phyloP scores from a whole-genome alignment of 805 yeast species.

The Saccharomyces paradoxus region DNA sequence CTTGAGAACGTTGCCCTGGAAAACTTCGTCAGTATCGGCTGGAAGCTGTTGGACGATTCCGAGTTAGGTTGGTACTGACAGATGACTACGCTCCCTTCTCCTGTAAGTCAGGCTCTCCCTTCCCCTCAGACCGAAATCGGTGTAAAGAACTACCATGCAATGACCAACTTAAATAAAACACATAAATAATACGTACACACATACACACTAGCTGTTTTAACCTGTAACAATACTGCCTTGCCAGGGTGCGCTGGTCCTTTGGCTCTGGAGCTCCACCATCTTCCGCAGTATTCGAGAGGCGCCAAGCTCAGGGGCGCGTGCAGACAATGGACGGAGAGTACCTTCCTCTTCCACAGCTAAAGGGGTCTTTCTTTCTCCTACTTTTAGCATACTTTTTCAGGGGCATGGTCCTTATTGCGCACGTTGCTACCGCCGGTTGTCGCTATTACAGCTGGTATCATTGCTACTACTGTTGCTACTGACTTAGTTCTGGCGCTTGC shows the following conservation, averaged over 20 bases:
- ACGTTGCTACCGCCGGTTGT: background rate
- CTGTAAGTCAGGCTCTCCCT: background rate
- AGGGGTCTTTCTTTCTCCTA: background rate
- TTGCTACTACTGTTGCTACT: background rate
- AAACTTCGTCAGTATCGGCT: constrained; percentile 19
- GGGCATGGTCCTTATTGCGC: background rate
- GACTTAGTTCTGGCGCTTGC: background rate
- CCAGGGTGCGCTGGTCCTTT: background rate
- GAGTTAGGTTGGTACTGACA: constrained; percentile 28
- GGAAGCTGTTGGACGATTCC: constrained; percentile 26
- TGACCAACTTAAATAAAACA: background rate
- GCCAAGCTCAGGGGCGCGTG: background rate
- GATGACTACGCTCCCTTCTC: background rate
- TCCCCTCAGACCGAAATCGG: background rate
- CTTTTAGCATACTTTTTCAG: background rate
- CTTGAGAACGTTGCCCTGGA: constrained; percentile 1
- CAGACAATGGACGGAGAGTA: background rate
- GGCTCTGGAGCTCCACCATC: background rate
- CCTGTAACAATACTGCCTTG: background rate
- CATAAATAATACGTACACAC: background rate
- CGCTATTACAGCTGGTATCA: background rate
- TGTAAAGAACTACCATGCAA: background rate
- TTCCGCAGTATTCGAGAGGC: background rate
- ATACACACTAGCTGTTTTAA: background rate
- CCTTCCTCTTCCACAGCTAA: background rate